Percentiles rank a stretch among this genome's conserved stretches.
Evolutionary conservation across 129 eudicot genomes (phyloP).

Genomic region (Heracleum sosnowskyi): DNA sequence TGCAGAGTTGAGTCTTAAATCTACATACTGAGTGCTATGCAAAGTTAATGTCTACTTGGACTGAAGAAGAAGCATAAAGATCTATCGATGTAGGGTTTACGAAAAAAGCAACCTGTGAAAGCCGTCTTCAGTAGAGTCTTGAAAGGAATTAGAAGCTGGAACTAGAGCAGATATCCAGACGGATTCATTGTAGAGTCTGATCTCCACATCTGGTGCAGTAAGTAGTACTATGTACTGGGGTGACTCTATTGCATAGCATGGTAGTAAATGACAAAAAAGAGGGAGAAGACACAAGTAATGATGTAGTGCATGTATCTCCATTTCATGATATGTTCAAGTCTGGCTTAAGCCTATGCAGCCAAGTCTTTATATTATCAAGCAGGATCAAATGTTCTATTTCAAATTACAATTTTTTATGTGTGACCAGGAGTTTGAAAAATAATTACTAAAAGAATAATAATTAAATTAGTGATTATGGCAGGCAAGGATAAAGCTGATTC

Average conservation of each 20-base stretch:
- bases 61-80: too few species aligned
- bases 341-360: neutral
- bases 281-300: conserved; percentile 1
- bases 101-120: conserved; percentile 26
- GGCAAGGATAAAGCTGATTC: neutral
- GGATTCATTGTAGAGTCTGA: conserved; percentile 30
- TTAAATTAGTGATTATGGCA: neutral
- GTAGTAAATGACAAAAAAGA: neutral
- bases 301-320: neutral
- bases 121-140: conserved; percentile 31
- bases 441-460: too few species aligned
- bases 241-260: conserved; percentile 21
- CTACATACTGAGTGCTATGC: too few species aligned
- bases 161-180: conserved; percentile 32
- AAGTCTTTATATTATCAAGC: neutral
- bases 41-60: too few species aligned
- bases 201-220: conserved; percentile 20
- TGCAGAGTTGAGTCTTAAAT: too few species aligned
- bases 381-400: neutral
- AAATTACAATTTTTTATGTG: too few species aligned
- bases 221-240: conserved; percentile 26
- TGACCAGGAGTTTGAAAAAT: too few species aligned
- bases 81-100: neutral
- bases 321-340: neutral
- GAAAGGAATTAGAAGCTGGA: conserved; percentile 20